Evolutionary conservation across 2,329 filamentous ascomycete species (phyloP), one percentile per base, ranked within the genome.

Genomic region (Chlorencoelia australis): DNA sequence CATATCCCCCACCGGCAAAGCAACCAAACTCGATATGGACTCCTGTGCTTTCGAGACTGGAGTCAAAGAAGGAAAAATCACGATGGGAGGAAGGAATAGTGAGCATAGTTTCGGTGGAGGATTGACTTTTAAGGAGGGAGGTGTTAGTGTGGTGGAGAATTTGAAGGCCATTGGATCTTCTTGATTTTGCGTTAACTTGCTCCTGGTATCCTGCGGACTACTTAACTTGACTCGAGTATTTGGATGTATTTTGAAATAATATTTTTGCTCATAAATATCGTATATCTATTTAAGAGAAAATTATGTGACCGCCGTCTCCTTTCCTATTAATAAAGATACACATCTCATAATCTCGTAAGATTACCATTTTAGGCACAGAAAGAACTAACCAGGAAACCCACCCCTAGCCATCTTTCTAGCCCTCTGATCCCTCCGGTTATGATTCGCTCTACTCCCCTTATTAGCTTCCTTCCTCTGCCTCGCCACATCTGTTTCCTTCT

Each of bases 401-500:
- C 66, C 69, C 17, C 74, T 66, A 10, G 71, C 71, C 73, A 80
- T 77, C 61, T 82, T 82, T 52, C 60, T 75, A 9, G 75, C 74
- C 22, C 73, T 64, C 41, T 71, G 71, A 54, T 93, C 82, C 33
- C 86, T 72, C 17, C 88, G 74, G 58, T 86, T 91, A 56, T 94
- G 87, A 55, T 94, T 94, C 20, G 85, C 87, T 42, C 81, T 68
- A 15, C 81, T 83, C 3, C 79, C 71, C 58, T 94, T 94, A 48
- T 78, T 82, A 17, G 82, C 77, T 54, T 94, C 88, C 56, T 94
- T 94, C 44, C 73, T 71, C 50, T 78, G 71, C 47, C 86, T 70
- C 7, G 82, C 79, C 36, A 66, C 62, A 47, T 86, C 76, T 1
- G 82, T 87, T n/a, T 70, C 72, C 48, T 75, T 75, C n/a, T 84